Conservation (phyloP, 2,329 filamentous ascomycete species). For the Claviceps cyperi region DNA sequence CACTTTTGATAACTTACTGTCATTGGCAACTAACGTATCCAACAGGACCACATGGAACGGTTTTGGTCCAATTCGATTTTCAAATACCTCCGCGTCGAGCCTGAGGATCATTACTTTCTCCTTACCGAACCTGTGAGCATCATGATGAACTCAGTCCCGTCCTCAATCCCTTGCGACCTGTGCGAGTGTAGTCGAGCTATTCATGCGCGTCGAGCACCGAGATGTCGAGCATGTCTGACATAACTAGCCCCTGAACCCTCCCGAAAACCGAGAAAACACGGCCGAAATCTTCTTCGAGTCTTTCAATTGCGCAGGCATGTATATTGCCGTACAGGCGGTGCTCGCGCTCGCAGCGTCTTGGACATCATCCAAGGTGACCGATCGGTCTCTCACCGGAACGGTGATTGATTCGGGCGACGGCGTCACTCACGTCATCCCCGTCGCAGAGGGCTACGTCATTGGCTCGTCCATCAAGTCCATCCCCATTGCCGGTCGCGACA, state of each 20-base stretch:
- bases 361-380: conserved; percentile 96
- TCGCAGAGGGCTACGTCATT: conserved; percentile 97
- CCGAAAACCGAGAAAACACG: conserved; percentile 97
- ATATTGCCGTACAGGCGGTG: conserved; percentile 96
- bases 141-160: neutral
- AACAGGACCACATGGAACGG: conserved; percentile 92
- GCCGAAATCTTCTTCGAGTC: conserved; percentile 99
- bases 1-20: no score
- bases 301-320: conserved; percentile 97
- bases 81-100: conserved; percentile 96
- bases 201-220: no score
- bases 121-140: conserved; percentile 82
- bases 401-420: conserved; percentile 98
- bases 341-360: conserved; percentile 92
- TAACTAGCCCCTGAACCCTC: conserved; percentile 77
- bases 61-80: conserved; percentile 99
- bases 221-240: neutral
- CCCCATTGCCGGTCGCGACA: conserved; percentile 92
- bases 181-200: neutral
- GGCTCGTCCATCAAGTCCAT: conserved; percentile 98
- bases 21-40: conserved; percentile 12
- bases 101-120: conserved; percentile 96
- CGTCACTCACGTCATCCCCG: conserved; percentile 97
- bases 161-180: neutral
- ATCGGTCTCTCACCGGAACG: conserved; percentile 88